A percentile compares a stretch with the other conserved stretches of the same genome.
These are phyloP conservation scores for Stentor roeselii DNA, from an alignment of 73 alveolate species.

Conservation along the genomic window DNA sequence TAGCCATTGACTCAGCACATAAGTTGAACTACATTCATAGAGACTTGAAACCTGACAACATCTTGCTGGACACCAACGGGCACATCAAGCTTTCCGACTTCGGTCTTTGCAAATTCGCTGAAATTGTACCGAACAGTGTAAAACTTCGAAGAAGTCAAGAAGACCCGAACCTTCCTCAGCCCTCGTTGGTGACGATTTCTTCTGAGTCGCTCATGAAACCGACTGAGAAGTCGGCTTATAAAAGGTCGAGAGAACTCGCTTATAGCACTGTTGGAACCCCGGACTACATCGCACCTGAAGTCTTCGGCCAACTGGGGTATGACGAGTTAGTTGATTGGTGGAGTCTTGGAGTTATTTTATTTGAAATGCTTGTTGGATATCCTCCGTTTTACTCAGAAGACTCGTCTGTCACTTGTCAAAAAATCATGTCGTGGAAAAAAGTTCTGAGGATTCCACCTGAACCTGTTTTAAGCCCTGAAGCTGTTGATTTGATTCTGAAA, in stretches of 20 bases:
- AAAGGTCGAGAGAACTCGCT: conserved; percentile 42
- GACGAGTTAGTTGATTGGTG: conserved; percentile 87
- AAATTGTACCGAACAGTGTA: no score
- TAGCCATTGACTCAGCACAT: conserved; percentile 85
- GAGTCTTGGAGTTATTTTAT: conserved; percentile 84
- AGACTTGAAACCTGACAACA: conserved; percentile 83
- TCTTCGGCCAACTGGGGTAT: conserved; percentile 81
- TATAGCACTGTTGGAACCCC: conserved; percentile 87
- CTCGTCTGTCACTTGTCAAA: conserved; percentile 75
- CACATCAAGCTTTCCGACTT: conserved; percentile 67
- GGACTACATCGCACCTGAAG: conserved; percentile 98
- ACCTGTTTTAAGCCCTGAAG: conserved; percentile 71
- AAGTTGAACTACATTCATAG: conserved; percentile 80
- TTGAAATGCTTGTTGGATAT: conserved; percentile 87
- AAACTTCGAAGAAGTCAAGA: no score
- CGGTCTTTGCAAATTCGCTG: conserved; percentile 55
- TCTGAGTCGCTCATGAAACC: no score
- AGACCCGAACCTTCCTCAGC: no score
- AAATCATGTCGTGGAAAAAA: conserved; percentile 75
- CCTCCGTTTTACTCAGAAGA: conserved; percentile 87
- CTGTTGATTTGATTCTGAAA: conserved; percentile 70
- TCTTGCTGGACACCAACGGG: conserved; percentile 68
- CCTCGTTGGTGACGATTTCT: no score
- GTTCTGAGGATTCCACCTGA: conserved; percentile 66
- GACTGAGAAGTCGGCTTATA: no score